These are phyloP conservation scores for Lepidium aucheri DNA, from an alignment of 345 rosid species.

Conservation along the genomic window DNA sequence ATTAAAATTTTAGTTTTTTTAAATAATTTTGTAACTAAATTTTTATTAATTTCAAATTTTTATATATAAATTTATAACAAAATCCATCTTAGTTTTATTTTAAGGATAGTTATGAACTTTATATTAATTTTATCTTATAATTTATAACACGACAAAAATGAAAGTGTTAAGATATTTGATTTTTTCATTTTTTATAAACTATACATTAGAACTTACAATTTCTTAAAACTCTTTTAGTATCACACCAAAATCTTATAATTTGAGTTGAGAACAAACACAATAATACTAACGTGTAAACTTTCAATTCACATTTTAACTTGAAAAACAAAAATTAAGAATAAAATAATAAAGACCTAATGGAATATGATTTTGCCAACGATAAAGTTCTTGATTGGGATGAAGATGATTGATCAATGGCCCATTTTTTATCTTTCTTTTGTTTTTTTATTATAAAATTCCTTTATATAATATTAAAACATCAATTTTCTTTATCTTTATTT, in stretches of 20 bases:
- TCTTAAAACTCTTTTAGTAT: background rate
- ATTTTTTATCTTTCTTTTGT: constrained; percentile 3
- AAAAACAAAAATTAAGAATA: background rate
- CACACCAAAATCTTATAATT: background rate
- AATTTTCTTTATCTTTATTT: background rate
- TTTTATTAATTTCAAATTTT: too few species aligned
- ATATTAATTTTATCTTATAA: too few species aligned
- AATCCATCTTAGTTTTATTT: too few species aligned
- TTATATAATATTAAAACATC: background rate
- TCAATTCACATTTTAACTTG: too few species aligned
- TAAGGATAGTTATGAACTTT: too few species aligned
- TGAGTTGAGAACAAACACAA: background rate
- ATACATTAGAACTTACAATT: background rate
- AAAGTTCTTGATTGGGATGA: constrained; percentile 22
- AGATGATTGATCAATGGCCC: constrained; percentile 15
- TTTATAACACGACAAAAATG: too few species aligned
- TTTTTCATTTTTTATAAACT: too few species aligned
- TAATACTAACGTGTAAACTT: background rate
- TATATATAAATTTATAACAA: too few species aligned
- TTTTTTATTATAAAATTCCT: background rate
- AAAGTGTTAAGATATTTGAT: too few species aligned
- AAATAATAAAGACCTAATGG: background rate
- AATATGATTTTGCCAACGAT: background rate
- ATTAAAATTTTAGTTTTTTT: too few species aligned
- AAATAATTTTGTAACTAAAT: too few species aligned